Conservation (phyloP, 495 filamentous ascomycete species). For the Neurospora sublineolata region DNA sequence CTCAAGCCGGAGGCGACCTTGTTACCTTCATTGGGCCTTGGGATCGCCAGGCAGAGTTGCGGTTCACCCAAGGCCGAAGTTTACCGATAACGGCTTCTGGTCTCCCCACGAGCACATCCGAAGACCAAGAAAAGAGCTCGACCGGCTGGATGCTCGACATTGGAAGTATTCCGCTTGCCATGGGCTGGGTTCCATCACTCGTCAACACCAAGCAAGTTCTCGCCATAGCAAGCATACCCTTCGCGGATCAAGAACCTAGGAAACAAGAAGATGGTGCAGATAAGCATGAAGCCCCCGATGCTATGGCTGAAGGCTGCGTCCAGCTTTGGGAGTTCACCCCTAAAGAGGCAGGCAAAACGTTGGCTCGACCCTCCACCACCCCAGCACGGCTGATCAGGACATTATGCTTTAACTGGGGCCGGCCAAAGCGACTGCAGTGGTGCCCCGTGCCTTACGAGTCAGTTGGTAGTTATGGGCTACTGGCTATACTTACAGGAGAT, state of each 20-base stretch:
- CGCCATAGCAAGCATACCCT: constrained; percentile 33
- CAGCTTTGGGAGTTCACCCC: constrained; percentile 34
- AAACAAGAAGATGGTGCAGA: constrained; percentile 8
- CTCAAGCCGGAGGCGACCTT: constrained; percentile 21
- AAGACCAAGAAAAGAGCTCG: constrained; percentile 1
- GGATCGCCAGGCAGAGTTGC: constrained; percentile 24
- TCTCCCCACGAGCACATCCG: constrained; percentile 6
- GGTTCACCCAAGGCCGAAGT: constrained; percentile 20
- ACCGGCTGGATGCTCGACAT: constrained; percentile 35
- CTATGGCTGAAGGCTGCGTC: constrained; percentile 18
- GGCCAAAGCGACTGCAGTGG: constrained; percentile 32
- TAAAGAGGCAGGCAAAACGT: constrained; percentile 4
- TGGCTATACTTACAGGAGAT: constrained; percentile 32
- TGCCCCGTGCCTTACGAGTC: constrained; percentile 28
- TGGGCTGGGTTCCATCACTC: constrained; percentile 33
- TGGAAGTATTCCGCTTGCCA: constrained; percentile 31
- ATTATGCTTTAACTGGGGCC: constrained; percentile 31
- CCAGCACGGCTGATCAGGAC: constrained; percentile 19
- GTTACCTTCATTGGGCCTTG: constrained; percentile 26
- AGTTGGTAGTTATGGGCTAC: constrained; percentile 15
- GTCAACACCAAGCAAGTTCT: constrained; percentile 26
- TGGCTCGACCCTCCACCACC: constrained; percentile 10
- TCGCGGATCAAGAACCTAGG: constrained; percentile 27
- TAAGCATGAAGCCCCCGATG: constrained; percentile 10
- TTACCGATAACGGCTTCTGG: constrained; percentile 16